Evolutionary conservation across 169 alveolate species (phyloP).

Genomic region (Plasmodium knowlesi): DNA sequence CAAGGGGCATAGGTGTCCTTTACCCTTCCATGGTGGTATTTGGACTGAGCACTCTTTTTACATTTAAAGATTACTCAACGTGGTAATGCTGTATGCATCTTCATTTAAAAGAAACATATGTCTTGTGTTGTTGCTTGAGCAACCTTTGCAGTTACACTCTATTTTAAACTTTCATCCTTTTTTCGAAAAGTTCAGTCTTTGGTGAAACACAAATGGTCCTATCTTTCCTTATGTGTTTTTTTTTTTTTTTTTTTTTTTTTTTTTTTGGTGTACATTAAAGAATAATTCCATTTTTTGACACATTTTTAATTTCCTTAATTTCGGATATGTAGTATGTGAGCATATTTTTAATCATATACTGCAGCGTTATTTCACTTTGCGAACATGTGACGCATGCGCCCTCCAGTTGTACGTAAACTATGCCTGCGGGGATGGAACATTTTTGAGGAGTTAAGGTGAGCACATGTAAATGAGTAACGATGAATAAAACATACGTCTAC

Average conservation of each 20-base stretch:
- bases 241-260: background rate
- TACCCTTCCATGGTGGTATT: background rate
- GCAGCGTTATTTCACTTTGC: conserved; percentile 84
- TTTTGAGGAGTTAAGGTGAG: background rate
- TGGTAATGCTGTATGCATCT: background rate
- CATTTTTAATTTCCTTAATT: conserved; percentile 77
- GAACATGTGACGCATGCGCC: conserved; percentile 87
- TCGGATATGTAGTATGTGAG: conserved; percentile 84
- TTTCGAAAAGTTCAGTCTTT: background rate
- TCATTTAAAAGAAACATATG: background rate
- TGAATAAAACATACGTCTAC: background rate
- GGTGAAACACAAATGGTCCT: background rate
- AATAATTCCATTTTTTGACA: conserved; percentile 61
- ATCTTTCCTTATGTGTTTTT: background rate
- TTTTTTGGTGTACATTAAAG: background rate
- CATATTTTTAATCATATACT: conserved; percentile 86
- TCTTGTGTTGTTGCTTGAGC: background rate
- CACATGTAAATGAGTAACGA: background rate
- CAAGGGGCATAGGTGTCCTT: background rate
- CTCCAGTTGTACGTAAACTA: conserved; percentile 82
- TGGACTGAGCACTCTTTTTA: background rate
- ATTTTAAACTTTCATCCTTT: background rate
- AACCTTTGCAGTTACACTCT: background rate
- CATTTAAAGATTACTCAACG: background rate
- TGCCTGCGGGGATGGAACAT: conserved; percentile 61